Base-by-base conservation (phyloP, 305 asterid species). In the Stenogyne calaminthoides region DNA sequence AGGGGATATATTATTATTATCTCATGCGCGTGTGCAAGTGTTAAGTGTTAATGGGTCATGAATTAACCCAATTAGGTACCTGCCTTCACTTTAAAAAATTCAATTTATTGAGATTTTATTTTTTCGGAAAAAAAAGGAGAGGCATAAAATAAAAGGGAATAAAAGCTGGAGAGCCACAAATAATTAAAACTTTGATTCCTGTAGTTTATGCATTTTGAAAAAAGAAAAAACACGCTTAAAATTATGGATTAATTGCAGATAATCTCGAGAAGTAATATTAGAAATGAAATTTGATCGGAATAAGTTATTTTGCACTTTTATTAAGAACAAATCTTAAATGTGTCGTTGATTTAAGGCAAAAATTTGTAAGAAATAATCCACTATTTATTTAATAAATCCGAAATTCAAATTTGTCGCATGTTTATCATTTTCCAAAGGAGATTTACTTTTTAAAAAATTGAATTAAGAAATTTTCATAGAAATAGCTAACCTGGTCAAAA, bases 21-120 rank as follows among this genome's bases (percentile, higher is more conserved):
- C 55, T 61, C 64, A 57, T 76, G 70, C 80, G 81, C 80, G 74
- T 76, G 77, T 78, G 64, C 74, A 54, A 49, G 56, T 49, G 55
- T 49, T 49, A 46, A 46, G 54, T 46, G 55, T 49, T 12, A 49
- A 76, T 78, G 81, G 79, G 76, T 69, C 80, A 71, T 49, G 56
- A 49, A 49, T 9, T 49, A 49, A 49, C 22, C 56, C 22, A 49
- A 49, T 49, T 49, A 49, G 56, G 56, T 49, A 16, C 56, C 56
- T 49, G 56, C 15, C 56, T 49, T 49, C 22, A 15, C 56, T 49
- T 49, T 15, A 49, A 49, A 15, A 6, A 6, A 15, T 12, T 5
- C 56, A 49, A 49, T 6, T 49, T 15, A 14, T 49, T 69, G 20
- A 15, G 9, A 49, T 49, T 49, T 49, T 6, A 15, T 49, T 49